A percentile compares a stretch with the other conserved stretches of the same genome.
Evolutionary conservation across 1,139 yeast species (phyloP).

Genomic region (Hyphopichia buzzinii): DNA sequence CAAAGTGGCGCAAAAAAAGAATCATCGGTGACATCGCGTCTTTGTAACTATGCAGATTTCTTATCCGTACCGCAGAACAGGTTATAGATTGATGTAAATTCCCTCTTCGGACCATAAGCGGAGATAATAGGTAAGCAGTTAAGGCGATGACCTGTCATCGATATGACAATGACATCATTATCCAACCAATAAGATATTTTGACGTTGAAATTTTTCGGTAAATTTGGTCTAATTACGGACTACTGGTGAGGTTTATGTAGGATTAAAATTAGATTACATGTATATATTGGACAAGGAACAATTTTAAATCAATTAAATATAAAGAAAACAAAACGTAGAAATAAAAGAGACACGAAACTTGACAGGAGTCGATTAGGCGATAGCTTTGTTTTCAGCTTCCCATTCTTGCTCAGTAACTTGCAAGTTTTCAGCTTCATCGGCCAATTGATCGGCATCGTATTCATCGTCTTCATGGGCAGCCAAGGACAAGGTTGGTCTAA

Average conservation of each 20-base stretch:
- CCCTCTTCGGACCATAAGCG: too few species aligned
- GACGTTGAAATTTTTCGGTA: too few species aligned
- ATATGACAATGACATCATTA: too few species aligned
- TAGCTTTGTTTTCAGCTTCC: conserved; percentile 30
- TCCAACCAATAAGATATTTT: too few species aligned
- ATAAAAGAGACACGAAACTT: not conserved
- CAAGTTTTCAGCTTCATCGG: conserved; percentile 52
- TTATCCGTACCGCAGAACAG: not conserved
- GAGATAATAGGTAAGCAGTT: too few species aligned
- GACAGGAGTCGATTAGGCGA: conserved; percentile 19
- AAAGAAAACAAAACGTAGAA: not conserved
- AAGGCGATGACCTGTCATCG: too few species aligned
- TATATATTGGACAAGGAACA: not conserved
- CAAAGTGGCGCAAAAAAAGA: not conserved
- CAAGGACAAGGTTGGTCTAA: conserved; percentile 76
- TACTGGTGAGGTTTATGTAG: too few species aligned
- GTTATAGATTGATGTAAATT: too few species aligned
- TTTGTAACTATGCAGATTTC: not conserved
- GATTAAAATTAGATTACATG: too few species aligned
- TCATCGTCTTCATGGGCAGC: conserved; percentile 69
- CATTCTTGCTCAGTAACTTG: conserved; percentile 54
- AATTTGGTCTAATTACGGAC: too few species aligned
- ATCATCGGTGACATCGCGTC: not conserved
- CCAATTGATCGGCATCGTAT: conserved; percentile 54
- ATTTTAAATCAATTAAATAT: not conserved